phyloP scores from a whole-genome alignment of 2,329 filamentous ascomycete species.

The Fusarium sulawesiense region DNA sequence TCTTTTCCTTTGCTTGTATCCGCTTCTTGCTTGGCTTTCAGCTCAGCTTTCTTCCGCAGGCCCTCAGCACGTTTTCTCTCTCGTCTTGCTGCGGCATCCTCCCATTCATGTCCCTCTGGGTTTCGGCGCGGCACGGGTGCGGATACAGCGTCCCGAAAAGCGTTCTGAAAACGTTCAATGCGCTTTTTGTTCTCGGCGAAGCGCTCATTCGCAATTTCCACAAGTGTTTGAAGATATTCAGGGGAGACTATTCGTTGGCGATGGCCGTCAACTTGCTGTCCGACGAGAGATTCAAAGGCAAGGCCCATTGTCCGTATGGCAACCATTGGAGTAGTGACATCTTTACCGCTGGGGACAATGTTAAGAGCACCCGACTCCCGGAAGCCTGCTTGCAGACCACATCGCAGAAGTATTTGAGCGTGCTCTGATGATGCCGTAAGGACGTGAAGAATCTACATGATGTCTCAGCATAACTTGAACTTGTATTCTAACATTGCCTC shows the following conservation, averaged over 20 bases:
- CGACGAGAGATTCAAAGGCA: slow-evolving; percentile 83
- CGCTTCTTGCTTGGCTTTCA: slow-evolving; percentile 44
- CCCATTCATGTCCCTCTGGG: slow-evolving; percentile 61
- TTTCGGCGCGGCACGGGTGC: slow-evolving; percentile 43
- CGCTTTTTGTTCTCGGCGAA: slow-evolving; percentile 76
- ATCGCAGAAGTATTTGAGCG: slow-evolving; percentile 79
- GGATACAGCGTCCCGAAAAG: slow-evolving; percentile 56
- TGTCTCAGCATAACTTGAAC: slow-evolving; percentile 39
- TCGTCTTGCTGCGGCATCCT: slow-evolving; percentile 62
- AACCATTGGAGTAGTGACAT: slow-evolving; percentile 73
- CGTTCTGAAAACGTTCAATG: slow-evolving; percentile 71
- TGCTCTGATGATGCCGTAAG: slow-evolving; percentile 79
- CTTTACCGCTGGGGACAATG: slow-evolving; percentile 55
- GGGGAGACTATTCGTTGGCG: slow-evolving; percentile 68
- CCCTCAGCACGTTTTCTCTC: slow-evolving; percentile 70
- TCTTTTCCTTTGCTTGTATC: slow-evolving; percentile 14
- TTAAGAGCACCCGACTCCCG: slow-evolving; percentile 89
- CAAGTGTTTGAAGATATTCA: slow-evolving; percentile 73
- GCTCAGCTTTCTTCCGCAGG: slow-evolving; percentile 62
- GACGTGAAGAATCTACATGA: slow-evolving; percentile 83
- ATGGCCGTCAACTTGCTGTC: slow-evolving; percentile 58
- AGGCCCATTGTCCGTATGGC: slow-evolving; percentile 87
- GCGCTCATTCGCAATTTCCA: slow-evolving; percentile 78
- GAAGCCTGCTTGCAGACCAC: slow-evolving; percentile 84
- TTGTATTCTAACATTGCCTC: slow-evolving; percentile 41